Percentiles rank a stretch among this genome's conserved stretches.
These are phyloP conservation scores for Fragilaria crotonensis DNA, from an alignment of 108 stramenopile species.

Conservation along the genomic window DNA sequence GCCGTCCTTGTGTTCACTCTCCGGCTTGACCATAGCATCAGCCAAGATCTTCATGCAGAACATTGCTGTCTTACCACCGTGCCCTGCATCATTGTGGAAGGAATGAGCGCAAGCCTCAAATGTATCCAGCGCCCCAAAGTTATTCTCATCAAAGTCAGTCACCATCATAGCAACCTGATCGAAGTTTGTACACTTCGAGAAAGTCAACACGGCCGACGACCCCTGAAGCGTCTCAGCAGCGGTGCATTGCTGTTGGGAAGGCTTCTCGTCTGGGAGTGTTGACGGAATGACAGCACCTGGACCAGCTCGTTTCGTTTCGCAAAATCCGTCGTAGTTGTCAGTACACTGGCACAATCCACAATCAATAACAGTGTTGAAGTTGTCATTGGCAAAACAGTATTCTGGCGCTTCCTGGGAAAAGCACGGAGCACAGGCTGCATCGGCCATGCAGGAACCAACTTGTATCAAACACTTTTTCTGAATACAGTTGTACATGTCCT, in stretches of 20 bases:
- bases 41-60: slow-evolving; percentile 78
- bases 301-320: background rate
- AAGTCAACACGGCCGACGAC: slow-evolving; percentile 36
- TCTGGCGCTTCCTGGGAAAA: slow-evolving; percentile 36
- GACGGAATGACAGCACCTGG: background rate
- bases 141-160: slow-evolving; percentile 78
- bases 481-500: slow-evolving; percentile 67
- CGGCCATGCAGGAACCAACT: slow-evolving; percentile 50
- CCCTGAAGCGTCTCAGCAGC: slow-evolving; percentile 6
- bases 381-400: slow-evolving; percentile 34
- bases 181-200: slow-evolving; percentile 57
- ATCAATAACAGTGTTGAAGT: slow-evolving; percentile 58
- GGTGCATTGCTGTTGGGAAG: background rate
- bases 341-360: slow-evolving; percentile 80
- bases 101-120: slow-evolving; percentile 84
- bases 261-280: background rate
- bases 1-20: slow-evolving; percentile 28
- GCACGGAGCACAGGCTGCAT: slow-evolving; percentile 51
- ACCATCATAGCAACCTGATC: slow-evolving; percentile 58
- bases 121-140: slow-evolving; percentile 79
- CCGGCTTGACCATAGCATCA: slow-evolving; percentile 50
- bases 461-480: slow-evolving; percentile 75
- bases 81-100: slow-evolving; percentile 39
- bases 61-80: slow-evolving; percentile 69
- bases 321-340: slow-evolving; percentile 17